Percentiles rank a stretch among this genome's conserved stretches.
These are phyloP conservation scores for Aspergillus cavernicola DNA, from an alignment of 495 filamentous ascomycete species.

Conservation along the genomic window DNA sequence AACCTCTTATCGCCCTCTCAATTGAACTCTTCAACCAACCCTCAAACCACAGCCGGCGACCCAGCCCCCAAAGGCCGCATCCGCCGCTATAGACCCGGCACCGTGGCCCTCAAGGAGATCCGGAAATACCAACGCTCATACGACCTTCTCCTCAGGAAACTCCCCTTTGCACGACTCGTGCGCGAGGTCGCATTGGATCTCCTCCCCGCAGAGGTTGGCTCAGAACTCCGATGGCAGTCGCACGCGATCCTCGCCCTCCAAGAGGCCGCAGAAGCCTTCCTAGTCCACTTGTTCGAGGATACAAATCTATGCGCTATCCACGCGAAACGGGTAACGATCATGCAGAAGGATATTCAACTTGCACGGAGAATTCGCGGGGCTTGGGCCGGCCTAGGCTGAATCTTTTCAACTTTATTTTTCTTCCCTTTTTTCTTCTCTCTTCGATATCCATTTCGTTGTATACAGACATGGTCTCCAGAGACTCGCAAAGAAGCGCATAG, in stretches of 20 bases:
- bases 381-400: constrained; percentile 60
- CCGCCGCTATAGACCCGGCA: constrained; percentile 80
- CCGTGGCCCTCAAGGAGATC: constrained; percentile 81
- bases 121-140: constrained; percentile 76
- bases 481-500: no score
- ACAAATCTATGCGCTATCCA: constrained; percentile 94
- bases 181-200: constrained; percentile 74
- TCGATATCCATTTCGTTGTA: neutral
- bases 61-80: constrained; percentile 59
- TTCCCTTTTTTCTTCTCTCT: constrained; percentile 8
- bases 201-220: constrained; percentile 43
- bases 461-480: no score
- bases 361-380: constrained; percentile 76
- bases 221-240: constrained; percentile 83
- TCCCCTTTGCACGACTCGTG: constrained; percentile 85
- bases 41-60: constrained; percentile 57
- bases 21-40: constrained; percentile 1
- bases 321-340: constrained; percentile 93
- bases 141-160: constrained; percentile 73
- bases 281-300: constrained; percentile 93
- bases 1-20: neutral
- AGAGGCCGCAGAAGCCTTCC: constrained; percentile 87
- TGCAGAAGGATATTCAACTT: constrained; percentile 95
- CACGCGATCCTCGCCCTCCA: constrained; percentile 87
- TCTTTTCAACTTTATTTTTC: constrained; percentile 3